These are phyloP conservation scores for Macrocybe sp. DNA, from an alignment of 1,284 basidiomycete genomes.

Conservation along the genomic window DNA sequence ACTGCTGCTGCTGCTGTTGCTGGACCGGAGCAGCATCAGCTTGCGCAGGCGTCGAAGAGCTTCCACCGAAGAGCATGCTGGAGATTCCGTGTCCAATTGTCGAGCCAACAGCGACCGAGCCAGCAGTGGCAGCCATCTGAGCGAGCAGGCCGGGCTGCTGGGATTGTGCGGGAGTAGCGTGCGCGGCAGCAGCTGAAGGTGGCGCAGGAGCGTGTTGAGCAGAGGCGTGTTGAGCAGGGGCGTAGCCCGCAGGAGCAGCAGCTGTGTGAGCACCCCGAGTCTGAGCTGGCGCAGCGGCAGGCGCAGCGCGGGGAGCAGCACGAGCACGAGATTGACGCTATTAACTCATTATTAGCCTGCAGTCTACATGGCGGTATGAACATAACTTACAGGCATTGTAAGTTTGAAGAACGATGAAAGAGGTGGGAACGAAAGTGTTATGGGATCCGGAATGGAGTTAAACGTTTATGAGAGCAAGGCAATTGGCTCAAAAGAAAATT, in stretches of 20 bases:
- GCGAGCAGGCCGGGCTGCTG: slow-evolving; percentile 61
- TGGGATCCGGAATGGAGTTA: slow-evolving; percentile 15
- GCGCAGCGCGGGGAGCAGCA: slow-evolving; percentile 42
- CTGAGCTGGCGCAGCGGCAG: slow-evolving; percentile 47
- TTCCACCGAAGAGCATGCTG: slow-evolving; percentile 78
- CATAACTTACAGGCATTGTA: slow-evolving; percentile 59
- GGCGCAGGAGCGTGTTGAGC: slow-evolving; percentile 26
- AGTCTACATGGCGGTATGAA: slow-evolving; percentile 4
- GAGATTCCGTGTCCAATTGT: slow-evolving; percentile 82
- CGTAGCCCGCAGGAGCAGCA: slow-evolving; percentile 44
- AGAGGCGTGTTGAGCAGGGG: slow-evolving; percentile 29
- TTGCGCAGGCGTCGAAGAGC: slow-evolving; percentile 36
- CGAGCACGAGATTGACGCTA: slow-evolving; percentile 59
- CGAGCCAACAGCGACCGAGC: slow-evolving; percentile 82
- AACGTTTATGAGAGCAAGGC: slow-evolving; percentile 23
- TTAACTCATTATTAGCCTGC: background rate
- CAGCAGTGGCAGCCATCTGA: slow-evolving; percentile 87
- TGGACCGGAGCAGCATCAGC: slow-evolving; percentile 37
- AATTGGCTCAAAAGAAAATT: slow-evolving; percentile 20
- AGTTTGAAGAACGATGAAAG: background rate
- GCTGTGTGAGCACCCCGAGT: slow-evolving; percentile 60
- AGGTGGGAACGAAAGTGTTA: slow-evolving; percentile 1
- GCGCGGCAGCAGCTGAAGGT: slow-evolving; percentile 38
- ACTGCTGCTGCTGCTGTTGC: slow-evolving; percentile 43
- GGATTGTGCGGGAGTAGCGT: slow-evolving; percentile 31